A percentile compares a stretch with the other conserved stretches of the same genome.
phyloP scores from a whole-genome alignment of 2,329 filamentous ascomycete species.

The Penicillium thymicola region DNA sequence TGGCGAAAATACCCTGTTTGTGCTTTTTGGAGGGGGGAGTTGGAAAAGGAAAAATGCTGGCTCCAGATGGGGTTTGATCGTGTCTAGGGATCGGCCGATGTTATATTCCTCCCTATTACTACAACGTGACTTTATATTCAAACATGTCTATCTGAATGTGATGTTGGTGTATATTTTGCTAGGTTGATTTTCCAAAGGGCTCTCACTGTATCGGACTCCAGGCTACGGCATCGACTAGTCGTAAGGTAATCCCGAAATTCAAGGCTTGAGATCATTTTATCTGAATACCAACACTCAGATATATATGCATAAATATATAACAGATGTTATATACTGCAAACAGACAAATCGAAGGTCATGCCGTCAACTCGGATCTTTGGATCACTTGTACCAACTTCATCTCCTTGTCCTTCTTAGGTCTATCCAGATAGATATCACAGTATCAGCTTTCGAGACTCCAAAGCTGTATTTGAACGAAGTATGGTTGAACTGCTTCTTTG shows the following conservation, averaged over 20 bases:
- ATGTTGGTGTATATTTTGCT: neutral
- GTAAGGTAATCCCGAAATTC: neutral
- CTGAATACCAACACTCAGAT: too few species aligned
- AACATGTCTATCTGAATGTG: neutral
- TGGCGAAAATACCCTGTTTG: slow-evolving; percentile 18
- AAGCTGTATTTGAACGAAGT: neutral
- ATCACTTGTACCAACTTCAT: neutral
- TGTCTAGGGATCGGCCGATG: neutral
- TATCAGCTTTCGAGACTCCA: neutral
- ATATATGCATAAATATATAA: too few species aligned
- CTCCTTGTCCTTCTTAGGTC: neutral
- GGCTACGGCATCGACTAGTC: neutral
- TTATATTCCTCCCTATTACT: neutral
- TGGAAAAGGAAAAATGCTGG: slow-evolving; percentile 10
- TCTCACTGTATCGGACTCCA: neutral
- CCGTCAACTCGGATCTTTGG: neutral
- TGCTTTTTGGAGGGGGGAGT: neutral
- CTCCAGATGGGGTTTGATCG: neutral
- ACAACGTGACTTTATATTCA: neutral
- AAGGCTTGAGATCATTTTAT: neutral
- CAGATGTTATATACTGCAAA: too few species aligned
- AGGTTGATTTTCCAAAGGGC: too few species aligned
- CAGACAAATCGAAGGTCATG: too few species aligned
- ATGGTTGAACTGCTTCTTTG: too few species aligned
- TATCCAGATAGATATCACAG: neutral